Base-by-base conservation (phyloP, 305 asterid genomes). In the Plantago coronopus region DNA sequence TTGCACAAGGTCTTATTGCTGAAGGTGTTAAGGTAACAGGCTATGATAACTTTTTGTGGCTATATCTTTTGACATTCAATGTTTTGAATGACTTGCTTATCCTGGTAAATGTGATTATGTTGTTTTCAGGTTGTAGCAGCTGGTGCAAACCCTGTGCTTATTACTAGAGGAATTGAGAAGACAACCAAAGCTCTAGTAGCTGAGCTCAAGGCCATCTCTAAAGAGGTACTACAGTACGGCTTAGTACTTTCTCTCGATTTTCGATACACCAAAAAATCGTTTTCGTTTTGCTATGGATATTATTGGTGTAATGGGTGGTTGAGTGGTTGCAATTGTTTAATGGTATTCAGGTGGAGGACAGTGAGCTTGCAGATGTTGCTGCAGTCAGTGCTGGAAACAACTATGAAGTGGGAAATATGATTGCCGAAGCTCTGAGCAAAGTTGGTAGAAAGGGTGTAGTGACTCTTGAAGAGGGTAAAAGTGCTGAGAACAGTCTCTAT, bases 391-490 rank as follows among this genome's bases (percentile, higher is more conserved):
- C 87, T 1, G 97, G 97, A 53, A 89, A 89, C 83, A 85, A 87
- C 83, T 75, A 72, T 57, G 89, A 81, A 70, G 75, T 84, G 21
- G 94, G 97, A 18, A 72, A 73, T 25, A 89, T 89, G 96, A 89
- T 89, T 22, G 96, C 97, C 0, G 95, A 89, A 64, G 97, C 97
- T 20, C 69, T 89, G 85, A 75, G 83, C 80, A 89, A 85, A 81
- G 97, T 89, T 64, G 97, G 97, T 7, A 80, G 97, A 76, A 87
- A 87, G 75, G 96, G 97, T 71, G 96, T 89, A 19, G 97, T 89
- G 64, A 89, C 97, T 57, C 97, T 89, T 40, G 97, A 89, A 68
- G 96, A 89, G 78, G 97, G 96, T 19, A 84, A 78, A 72, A 82
- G 97, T 64, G 81, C 95, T 0, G 95, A 87, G n/a, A 89, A 87